These are phyloP conservation scores for Kodamaea arcana DNA, from an alignment of 1,139 yeast genomes.

Conservation along the genomic window DNA sequence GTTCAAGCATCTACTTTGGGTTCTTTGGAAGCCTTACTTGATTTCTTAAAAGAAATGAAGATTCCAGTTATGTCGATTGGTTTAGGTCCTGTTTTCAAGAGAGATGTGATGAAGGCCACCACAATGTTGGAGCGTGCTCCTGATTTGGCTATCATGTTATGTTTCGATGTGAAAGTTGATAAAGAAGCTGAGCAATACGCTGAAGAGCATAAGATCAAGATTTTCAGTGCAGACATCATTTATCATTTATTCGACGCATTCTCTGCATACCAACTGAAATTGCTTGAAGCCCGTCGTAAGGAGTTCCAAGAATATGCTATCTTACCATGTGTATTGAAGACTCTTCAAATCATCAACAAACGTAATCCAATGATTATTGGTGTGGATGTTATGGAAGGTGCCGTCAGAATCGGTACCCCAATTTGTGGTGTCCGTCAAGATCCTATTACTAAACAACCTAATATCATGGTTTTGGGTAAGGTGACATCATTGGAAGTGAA, in stretches of 20 bases:
- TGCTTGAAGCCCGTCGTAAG: conserved; percentile 85
- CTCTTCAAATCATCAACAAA: conserved; percentile 94
- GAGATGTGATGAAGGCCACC: conserved; percentile 96
- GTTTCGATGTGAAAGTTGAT: conserved; percentile 96
- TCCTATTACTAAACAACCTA: conserved; percentile 76
- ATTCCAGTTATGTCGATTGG: conserved; percentile 99
- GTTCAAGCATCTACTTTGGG: conserved; percentile 99
- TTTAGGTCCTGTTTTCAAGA: conserved; percentile 94
- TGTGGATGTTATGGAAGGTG: conserved; percentile 93
- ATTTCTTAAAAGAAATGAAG: conserved; percentile 96
- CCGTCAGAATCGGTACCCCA: conserved; percentile 88
- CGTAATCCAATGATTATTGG: conserved; percentile 99
- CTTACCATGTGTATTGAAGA: conserved; percentile 92
- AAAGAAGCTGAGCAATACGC: conserved; percentile 99
- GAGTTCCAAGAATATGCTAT: conserved; percentile 86
- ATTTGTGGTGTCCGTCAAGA: conserved; percentile 90
- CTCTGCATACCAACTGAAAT: conserved; percentile 83
- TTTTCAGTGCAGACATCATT: conserved; percentile 93
- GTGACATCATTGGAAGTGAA: conserved; percentile 90
- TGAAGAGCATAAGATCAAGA: conserved; percentile 82
- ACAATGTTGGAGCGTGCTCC: conserved; percentile 97
- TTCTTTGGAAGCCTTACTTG: conserved; percentile 93
- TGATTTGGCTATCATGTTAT: conserved; percentile 92
- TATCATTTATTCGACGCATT: conserved; percentile 95
- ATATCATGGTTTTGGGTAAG: conserved; percentile 72